phyloP scores from a whole-genome alignment of 2,329 filamentous ascomycete genomes.

The Endothia cerciana region DNA sequence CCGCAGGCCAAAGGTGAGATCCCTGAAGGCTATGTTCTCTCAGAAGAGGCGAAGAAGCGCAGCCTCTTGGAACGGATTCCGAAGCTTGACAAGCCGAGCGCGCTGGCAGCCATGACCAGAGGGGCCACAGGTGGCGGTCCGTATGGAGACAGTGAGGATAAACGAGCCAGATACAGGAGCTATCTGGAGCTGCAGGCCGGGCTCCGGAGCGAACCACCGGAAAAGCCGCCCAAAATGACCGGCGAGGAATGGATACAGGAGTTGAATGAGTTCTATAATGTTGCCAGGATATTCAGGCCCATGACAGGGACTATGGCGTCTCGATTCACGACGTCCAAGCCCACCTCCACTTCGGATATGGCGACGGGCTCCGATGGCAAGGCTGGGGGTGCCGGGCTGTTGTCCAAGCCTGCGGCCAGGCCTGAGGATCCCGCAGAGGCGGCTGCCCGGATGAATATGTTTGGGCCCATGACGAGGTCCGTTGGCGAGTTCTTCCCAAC shows the following conservation, averaged over 20 bases:
- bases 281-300: constrained; percentile 79
- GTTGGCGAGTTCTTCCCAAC: constrained; percentile 76
- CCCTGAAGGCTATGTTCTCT: constrained; percentile 65
- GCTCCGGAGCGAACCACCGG: constrained; percentile 53
- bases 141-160: constrained; percentile 80
- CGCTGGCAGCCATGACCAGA: constrained; percentile 69
- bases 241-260: constrained; percentile 81
- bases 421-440: constrained; percentile 78
- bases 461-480: constrained; percentile 81
- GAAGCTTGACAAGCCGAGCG: constrained; percentile 66
- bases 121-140: constrained; percentile 71
- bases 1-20: constrained; percentile 78
- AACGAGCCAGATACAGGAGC: constrained; percentile 76
- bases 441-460: constrained; percentile 90
- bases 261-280: constrained; percentile 72
- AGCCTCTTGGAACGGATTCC: constrained; percentile 64
- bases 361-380: constrained; percentile 30
- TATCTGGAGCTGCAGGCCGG: constrained; percentile 82
- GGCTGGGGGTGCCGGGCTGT: constrained; percentile 38
- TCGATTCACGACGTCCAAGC: constrained; percentile 78
- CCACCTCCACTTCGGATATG: constrained; percentile 41
- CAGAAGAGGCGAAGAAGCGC: constrained; percentile 65
- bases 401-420: constrained; percentile 57
- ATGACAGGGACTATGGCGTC: constrained; percentile 92
- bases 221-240: constrained; percentile 40